Evolutionary conservation across 208 protist species (phyloP), one percentile per base, ranked within the genome.

Genomic region (Porcisia hertigi): DNA sequence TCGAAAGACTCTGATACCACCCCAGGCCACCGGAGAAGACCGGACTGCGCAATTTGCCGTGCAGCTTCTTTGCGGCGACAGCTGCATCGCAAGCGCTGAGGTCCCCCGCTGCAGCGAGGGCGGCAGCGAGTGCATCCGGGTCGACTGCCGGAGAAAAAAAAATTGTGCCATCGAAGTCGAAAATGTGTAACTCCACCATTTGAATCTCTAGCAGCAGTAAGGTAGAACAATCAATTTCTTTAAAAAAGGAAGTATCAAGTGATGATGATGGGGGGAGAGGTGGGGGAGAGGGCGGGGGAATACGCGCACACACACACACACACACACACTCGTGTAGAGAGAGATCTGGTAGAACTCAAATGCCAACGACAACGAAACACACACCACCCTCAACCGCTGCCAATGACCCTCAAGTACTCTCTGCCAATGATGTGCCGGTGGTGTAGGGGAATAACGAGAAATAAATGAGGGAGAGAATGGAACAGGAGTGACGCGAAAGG

Each of bases 131-230:
- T 30, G 72, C 73, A 39, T 76, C 49, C 25, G 8, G 47, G 47
- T 83, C 66, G 7, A 83, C 85, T 1, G 79, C 67, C 0, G 92
- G 92, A 20, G 92, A 96, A 78, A 87, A 81, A 71, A 96, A 96
- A 47, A 95, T 76, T 12, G 90, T 95, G 18, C 92, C 90, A 69
- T 96, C 92, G 88, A 96, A 96, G 59, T 96, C 92, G 71, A 95
- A 96, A 41, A 96, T 78, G 76, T 96, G 90, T 2, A 96, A 20
- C 64, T 96, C 86, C 67, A 79, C 67, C 77, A 86, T 90, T 5
- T 18, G 12, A 4, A 20, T 70, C 55, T 69, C 30, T 45, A 62
- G 49, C 23, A 55, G 72, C 45, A 39, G 41, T 23, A 63, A 60
- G 59, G 53, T 43, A 18, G 0, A 30, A 30, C 30, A 30, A 30